Conservation (phyloP, 169 alveolate genomes). For the Plasmodium falciparum region DNA sequence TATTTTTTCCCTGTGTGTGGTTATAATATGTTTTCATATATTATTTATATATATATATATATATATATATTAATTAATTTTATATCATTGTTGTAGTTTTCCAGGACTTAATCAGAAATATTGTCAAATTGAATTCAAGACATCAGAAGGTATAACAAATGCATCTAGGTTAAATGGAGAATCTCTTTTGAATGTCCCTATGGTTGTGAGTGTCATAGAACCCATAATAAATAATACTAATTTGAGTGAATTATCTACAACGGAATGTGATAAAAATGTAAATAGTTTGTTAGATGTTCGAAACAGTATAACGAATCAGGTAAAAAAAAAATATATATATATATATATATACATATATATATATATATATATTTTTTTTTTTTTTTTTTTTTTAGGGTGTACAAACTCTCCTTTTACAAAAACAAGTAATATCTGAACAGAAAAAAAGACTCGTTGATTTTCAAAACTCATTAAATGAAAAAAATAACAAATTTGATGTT, state of each 20-base stretch:
- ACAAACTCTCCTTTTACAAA: conserved; percentile 24
- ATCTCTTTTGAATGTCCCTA: conserved; percentile 54
- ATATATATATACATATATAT: not conserved
- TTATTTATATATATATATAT: too few species aligned
- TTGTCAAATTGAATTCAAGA: conserved; percentile 78
- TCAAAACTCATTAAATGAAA: conserved; percentile 51
- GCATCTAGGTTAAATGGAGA: conserved; percentile 78
- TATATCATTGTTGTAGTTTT: conserved; percentile 16
- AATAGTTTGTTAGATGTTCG: conserved; percentile 2
- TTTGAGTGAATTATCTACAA: conserved; percentile 20
- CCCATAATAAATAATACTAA: conserved; percentile 40
- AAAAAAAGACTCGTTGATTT: conserved; percentile 62
- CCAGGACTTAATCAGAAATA: conserved; percentile 77
- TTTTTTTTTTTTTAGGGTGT: conserved; percentile 19
- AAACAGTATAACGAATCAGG: conserved; percentile 32
- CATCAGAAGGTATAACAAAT: conserved; percentile 78
- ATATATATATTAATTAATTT: not conserved
- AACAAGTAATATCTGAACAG: conserved; percentile 33
- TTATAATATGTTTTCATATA: not conserved
- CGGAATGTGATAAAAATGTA: conserved; percentile 10
- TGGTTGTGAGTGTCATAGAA: conserved; percentile 78
- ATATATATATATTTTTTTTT: not conserved
- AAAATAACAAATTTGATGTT: conserved; percentile 69
- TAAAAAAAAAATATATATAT: not conserved
- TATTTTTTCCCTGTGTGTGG: not conserved